Conservation (phyloP, 164 flowering plant genomes). For the Liquidambar formosana region DNA sequence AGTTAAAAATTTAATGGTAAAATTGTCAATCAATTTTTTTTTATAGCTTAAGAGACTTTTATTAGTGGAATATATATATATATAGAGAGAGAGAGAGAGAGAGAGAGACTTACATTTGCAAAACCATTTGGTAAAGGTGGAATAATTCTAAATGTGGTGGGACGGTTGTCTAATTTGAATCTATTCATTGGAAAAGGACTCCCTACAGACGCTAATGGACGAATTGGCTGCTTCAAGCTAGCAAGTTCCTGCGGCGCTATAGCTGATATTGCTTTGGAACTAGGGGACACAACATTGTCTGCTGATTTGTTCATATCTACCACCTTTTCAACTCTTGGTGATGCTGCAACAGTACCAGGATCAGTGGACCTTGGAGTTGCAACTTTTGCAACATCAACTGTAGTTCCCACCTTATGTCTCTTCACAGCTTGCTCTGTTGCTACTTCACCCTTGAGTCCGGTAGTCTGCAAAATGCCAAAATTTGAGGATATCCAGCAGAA, state of each 20-base stretch:
- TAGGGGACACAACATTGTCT: constrained; percentile 32
- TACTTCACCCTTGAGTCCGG: constrained; percentile 50
- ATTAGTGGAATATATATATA: too few relatives aligned
- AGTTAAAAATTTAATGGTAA: too few relatives aligned
- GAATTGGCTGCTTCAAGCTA: constrained; percentile 45
- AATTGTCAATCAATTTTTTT: too few relatives aligned
- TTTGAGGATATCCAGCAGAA: constrained; percentile 3
- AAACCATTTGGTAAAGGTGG: constrained; percentile 81
- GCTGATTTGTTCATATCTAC: constrained; percentile 32
- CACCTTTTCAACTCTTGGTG: constrained; percentile 28
- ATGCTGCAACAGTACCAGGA: constrained; percentile 21
- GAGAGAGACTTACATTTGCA: constrained; percentile 58
- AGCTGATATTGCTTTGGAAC: constrained; percentile 36
- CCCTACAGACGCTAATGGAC: constrained; percentile 36
- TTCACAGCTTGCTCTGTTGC: constrained; percentile 46
- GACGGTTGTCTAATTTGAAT: constrained; percentile 87
- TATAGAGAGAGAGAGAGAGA: constrained; percentile 4
- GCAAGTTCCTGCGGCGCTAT: constrained; percentile 35
- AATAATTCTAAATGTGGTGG: constrained; percentile 63
- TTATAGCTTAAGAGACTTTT: too few relatives aligned
- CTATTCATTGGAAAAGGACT: constrained; percentile 45
- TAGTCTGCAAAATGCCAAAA: constrained; percentile 49
- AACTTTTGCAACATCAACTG: constrained; percentile 29
- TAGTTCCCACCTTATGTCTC: constrained; percentile 44
- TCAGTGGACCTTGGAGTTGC: constrained; percentile 32